phyloP scores from a whole-genome alignment of 2,329 filamentous ascomycete genomes.

The Ciborinia camelliae region DNA sequence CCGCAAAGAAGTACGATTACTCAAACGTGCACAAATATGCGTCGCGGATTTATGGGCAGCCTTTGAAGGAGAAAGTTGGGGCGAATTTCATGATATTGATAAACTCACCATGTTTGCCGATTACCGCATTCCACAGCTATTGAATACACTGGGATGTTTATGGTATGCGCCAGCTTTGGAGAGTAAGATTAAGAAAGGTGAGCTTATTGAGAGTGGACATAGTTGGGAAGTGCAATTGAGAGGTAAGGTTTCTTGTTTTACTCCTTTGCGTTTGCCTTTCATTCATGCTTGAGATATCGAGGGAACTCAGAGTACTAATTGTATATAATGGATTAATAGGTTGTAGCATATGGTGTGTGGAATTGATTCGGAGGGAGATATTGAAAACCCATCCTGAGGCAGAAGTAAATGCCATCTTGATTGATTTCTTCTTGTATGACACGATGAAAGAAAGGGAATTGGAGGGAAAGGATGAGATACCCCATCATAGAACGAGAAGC shows the following conservation, averaged over 20 bases:
- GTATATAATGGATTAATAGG: constrained; percentile 45
- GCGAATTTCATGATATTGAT: constrained; percentile 84
- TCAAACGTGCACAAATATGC: constrained; percentile 94
- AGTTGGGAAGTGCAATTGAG: constrained; percentile 84
- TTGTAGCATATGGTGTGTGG: constrained; percentile 94
- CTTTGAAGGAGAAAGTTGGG: constrained; percentile 77
- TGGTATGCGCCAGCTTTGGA: constrained; percentile 80
- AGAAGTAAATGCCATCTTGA: constrained; percentile 79
- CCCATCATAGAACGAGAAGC: constrained; percentile 85
- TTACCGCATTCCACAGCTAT: constrained; percentile 92
- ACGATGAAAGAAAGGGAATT: constrained; percentile 81
- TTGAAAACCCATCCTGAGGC: constrained; percentile 66
- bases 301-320: neutral
- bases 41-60: constrained; percentile 97
- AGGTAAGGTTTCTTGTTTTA: constrained; percentile 46
- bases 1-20: constrained; percentile 68
- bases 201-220: constrained; percentile 66
- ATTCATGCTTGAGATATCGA: neutral
- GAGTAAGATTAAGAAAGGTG: constrained; percentile 60
- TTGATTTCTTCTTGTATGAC: constrained; percentile 98
- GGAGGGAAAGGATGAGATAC: constrained; percentile 57
- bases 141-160: constrained; percentile 77
- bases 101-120: constrained; percentile 99
- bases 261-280: constrained; percentile 4
- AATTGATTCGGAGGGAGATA: constrained; percentile 82